Base-by-base conservation (phyloP, 345 rosid species). In the Acer campestre region DNA sequence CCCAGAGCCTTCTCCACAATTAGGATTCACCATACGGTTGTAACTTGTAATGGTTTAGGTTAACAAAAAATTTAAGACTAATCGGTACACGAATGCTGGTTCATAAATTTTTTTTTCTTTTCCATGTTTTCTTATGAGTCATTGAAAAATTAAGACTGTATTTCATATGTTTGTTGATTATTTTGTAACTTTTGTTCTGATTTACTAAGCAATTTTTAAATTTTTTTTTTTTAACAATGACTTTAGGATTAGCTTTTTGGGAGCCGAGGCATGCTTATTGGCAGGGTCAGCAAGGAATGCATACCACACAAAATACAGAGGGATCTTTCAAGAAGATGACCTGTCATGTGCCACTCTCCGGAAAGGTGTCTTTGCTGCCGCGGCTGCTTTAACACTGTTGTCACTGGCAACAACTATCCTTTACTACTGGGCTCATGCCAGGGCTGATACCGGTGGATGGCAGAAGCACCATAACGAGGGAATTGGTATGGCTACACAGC, bases 381-480 rank as follows among this genome's bases (percentile, higher is more conserved):
- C 87, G 68, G 99, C 98, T 62, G 99, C 98, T 79, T 79, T 95
- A 63, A 90, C 97, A 29, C 83, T 93, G 75, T 7, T 95, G 85
- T 93, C 98, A 7, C 80, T 95, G 79, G 31, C 83, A 31, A 79
- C 89, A 4, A 91, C 98, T 9, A 62, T 92, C 78, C 78, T 91
- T 20, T 95, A 92, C 89, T 93, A 93, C 65, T 88, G 93, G 90
- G 86, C 90, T 78, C 99, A 95, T 78, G 85, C 90, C 1, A 92
- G 88, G 82, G 97, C 99, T 49, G 97, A 92, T 67, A 95, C 99
- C 1, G 99, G 98, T 51, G 98, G 98, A 67, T 93, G 99, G 99
- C 86, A 88, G 86, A 95, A 92, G 80, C 99, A 95, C 80, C 90
- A 63, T 35, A 92, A 87, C 38, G 99, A 92, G 74, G 98, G 94